phyloP scores from a whole-genome alignment of 805 yeast genomes.

The Lachancea meyersii region DNA sequence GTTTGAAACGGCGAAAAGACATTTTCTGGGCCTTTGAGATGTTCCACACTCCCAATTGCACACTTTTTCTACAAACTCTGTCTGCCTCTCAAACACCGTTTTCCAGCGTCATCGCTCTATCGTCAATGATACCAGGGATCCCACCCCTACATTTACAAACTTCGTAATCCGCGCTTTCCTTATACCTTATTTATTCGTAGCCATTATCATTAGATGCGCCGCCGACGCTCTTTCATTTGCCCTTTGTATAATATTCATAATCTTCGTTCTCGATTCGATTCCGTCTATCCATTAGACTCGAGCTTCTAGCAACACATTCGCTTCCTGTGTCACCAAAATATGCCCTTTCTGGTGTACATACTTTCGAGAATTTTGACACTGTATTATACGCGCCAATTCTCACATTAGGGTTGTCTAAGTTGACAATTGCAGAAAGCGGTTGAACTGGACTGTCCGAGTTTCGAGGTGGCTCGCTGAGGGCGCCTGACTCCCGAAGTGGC shows the following conservation, averaged over 20 bases:
- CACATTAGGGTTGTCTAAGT: not conserved
- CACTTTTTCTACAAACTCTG: too few species aligned
- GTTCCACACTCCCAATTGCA: too few species aligned
- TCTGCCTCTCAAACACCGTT: too few species aligned
- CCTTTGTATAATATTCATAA: constrained; percentile 10
- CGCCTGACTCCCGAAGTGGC: not conserved
- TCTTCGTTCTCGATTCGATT: constrained; percentile 19
- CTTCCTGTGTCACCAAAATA: constrained; percentile 5
- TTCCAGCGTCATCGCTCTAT: too few species aligned
- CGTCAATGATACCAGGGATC: too few species aligned
- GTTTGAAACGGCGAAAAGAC: too few species aligned
- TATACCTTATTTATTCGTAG: not conserved
- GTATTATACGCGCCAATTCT: not conserved
- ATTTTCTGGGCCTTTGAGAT: too few species aligned
- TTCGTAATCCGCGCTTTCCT: too few species aligned
- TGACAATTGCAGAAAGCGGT: constrained; percentile 1
- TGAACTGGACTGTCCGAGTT: not conserved
- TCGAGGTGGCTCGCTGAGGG: not conserved
- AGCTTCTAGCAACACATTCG: constrained; percentile 10
- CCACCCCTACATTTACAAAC: too few species aligned
- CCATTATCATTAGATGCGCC: constrained; percentile 17
- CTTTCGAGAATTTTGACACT: not conserved
- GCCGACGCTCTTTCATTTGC: not conserved
- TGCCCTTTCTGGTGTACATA: constrained; percentile 1
- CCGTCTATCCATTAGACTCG: constrained; percentile 16